Percentiles rank a stretch among this genome's conserved stretches.
Evolutionary conservation across 164 flowering plant species (phyloP).

Genomic region (Houttuynia cordata): DNA sequence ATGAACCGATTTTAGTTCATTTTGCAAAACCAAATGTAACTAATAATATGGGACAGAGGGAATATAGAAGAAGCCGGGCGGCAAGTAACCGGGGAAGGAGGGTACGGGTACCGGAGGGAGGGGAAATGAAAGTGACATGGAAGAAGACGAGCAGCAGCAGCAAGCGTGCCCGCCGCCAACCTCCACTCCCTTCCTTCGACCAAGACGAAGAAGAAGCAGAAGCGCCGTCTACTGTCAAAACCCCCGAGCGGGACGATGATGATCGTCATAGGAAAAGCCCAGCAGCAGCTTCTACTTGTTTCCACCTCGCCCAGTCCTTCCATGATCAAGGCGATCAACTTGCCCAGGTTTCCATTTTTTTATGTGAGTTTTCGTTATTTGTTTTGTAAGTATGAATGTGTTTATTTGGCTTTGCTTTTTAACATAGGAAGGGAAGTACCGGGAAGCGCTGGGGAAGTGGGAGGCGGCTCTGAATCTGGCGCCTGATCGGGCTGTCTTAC

Average conservation of each 20-base stretch:
- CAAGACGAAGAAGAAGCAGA: background rate
- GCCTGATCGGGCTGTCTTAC: slow-evolving; percentile 62
- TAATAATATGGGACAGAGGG: no score
- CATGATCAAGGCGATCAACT: slow-evolving; percentile 39
- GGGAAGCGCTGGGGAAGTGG: slow-evolving; percentile 87
- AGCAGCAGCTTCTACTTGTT: slow-evolving; percentile 1
- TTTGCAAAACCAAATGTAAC: no score
- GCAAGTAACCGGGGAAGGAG: no score
- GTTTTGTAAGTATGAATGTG: no score
- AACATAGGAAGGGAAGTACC: slow-evolving; percentile 56
- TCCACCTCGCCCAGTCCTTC: slow-evolving; percentile 31
- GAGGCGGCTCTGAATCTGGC: slow-evolving; percentile 68
- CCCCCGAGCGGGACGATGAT: background rate
- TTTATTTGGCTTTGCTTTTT: background rate
- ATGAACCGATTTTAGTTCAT: no score
- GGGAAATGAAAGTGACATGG: slow-evolving; percentile 34
- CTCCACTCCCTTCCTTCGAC: slow-evolving; percentile 54
- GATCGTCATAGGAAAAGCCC: no score
- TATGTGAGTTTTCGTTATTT: background rate
- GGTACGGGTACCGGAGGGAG: no score
- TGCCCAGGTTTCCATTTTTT: slow-evolving; percentile 34
- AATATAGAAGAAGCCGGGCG: no score
- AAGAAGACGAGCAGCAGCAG: slow-evolving; percentile 20
- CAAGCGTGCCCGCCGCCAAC: slow-evolving; percentile 26
- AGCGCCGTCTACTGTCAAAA: background rate